Percentiles rank a stretch among this genome's conserved stretches.
Conservation (phyloP, 495 filamentous ascomycete species). For the Parathielavia hyrcaniae region DNA sequence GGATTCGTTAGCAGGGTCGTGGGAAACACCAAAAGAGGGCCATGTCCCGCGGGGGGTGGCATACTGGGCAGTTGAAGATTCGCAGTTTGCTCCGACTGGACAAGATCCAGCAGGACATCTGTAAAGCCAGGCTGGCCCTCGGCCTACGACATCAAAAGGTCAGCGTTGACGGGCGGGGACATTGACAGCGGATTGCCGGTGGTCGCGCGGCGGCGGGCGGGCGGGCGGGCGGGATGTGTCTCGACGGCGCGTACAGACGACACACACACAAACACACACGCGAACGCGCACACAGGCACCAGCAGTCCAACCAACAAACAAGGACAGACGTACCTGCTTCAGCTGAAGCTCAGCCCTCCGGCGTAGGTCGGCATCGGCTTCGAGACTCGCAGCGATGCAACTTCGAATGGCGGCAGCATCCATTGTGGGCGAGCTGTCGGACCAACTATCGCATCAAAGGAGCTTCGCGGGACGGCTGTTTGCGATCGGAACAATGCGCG, state of each 20-base stretch:
- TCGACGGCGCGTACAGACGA: background rate
- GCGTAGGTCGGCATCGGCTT: constrained; percentile 75
- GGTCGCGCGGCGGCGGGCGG: constrained; percentile 6
- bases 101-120: constrained; percentile 82
- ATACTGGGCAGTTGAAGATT: constrained; percentile 81
- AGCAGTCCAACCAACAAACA: background rate
- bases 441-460: constrained; percentile 30
- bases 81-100: constrained; percentile 78
- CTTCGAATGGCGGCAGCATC: constrained; percentile 78
- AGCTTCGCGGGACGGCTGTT: constrained; percentile 13
- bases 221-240: background rate
- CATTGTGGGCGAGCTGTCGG: constrained; percentile 51
- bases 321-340: constrained; percentile 66
- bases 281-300: too few relatives aligned
- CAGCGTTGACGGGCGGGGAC: constrained; percentile 16
- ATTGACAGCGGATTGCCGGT: constrained; percentile 11
- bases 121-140: constrained; percentile 86
- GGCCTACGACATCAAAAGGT: constrained; percentile 52
- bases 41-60: constrained; percentile 21
- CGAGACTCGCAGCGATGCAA: constrained; percentile 82
- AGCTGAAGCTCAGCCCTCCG: constrained; percentile 85
- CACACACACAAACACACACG: too few relatives aligned
- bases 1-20: constrained; percentile 17
- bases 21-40: constrained; percentile 11
- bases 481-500: constrained; percentile 17